These are phyloP conservation scores for Baudoinia panamericana DNA, from an alignment of 495 filamentous ascomycete genomes.

Conservation along the genomic window DNA sequence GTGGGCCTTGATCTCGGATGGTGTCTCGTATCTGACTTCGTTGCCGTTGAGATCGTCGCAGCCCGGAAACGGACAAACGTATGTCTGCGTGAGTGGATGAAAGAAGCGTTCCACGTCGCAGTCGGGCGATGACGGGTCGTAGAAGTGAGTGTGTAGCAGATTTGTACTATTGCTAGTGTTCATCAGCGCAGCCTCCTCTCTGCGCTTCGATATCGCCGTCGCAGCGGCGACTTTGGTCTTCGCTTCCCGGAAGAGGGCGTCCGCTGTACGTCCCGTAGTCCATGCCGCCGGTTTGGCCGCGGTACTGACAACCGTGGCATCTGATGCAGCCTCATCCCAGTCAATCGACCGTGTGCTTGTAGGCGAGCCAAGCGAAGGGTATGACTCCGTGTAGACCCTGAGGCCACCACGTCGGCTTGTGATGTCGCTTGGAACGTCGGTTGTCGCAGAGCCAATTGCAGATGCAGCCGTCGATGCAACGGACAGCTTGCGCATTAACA, in stretches of 20 bases:
- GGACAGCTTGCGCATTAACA: constrained; percentile 3
- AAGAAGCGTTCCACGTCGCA: constrained; percentile 26
- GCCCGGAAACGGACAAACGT: constrained; percentile 25
- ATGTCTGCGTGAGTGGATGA: constrained; percentile 15
- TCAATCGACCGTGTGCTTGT: background rate
- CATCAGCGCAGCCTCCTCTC: background rate
- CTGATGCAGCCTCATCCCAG: background rate
- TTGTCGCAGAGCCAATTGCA: constrained; percentile 1
- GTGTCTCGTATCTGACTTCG: constrained; percentile 17
- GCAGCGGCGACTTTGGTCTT: constrained; percentile 12
- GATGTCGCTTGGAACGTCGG: background rate
- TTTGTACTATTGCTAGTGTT: constrained; percentile 10
- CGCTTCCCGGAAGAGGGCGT: constrained; percentile 20
- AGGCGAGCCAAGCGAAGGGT: constrained; percentile 3
- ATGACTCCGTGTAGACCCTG: constrained; percentile 7
- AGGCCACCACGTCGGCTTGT: constrained; percentile 7
- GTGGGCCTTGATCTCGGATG: constrained; percentile 15
- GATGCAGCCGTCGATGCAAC: background rate
- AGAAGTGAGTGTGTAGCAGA: constrained; percentile 25
- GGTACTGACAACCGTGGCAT: background rate
- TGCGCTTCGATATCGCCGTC: background rate
- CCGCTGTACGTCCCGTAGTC: background rate
- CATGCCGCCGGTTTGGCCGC: background rate
- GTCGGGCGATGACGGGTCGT: constrained; percentile 22
- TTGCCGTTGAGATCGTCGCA: constrained; percentile 23